Evolutionary conservation across 1,139 yeast species (phyloP).

Genomic region (Hyphopichia khmerensis): DNA sequence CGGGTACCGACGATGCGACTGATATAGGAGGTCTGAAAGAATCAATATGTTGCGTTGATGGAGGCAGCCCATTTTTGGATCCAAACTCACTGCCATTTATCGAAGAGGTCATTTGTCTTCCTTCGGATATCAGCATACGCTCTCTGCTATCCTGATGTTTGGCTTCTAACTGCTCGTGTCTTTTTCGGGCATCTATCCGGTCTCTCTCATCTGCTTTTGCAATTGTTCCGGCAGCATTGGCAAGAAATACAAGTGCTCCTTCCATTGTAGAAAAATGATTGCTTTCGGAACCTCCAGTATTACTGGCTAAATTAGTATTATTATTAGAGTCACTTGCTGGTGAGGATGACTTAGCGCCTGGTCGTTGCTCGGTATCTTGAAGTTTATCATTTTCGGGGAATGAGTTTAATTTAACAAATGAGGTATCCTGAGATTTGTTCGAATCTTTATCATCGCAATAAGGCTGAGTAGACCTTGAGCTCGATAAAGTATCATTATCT

Average conservation of each 20-base stretch:
- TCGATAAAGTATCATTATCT: neutral
- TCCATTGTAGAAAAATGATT: slow-evolving; percentile 50
- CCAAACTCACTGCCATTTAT: neutral
- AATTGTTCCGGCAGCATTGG: slow-evolving; percentile 73
- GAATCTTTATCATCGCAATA: neutral
- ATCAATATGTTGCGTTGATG: neutral
- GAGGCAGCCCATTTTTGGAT: neutral
- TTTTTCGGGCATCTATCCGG: slow-evolving; percentile 61
- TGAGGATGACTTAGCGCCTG: too few species aligned
- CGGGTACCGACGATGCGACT: slow-evolving; percentile 10
- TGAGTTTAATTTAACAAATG: neutral
- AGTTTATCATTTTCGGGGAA: neutral
- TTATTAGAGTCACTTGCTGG: neutral
- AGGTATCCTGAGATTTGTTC: neutral
- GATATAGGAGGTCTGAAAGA: slow-evolving; percentile 1
- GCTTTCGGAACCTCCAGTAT: slow-evolving; percentile 5
- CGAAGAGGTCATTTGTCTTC: neutral
- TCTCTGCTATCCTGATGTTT: slow-evolving; percentile 1
- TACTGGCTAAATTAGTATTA: neutral
- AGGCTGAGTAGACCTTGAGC: neutral
- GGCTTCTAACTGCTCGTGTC: slow-evolving; percentile 48
- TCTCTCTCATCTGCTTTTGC: slow-evolving; percentile 68
- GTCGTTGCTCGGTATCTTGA: too few species aligned
- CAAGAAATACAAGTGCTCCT: slow-evolving; percentile 68
- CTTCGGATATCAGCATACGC: neutral